These are phyloP conservation scores for Carnegiea gigantea DNA, from an alignment of 179 eudicot species.

Conservation along the genomic window DNA sequence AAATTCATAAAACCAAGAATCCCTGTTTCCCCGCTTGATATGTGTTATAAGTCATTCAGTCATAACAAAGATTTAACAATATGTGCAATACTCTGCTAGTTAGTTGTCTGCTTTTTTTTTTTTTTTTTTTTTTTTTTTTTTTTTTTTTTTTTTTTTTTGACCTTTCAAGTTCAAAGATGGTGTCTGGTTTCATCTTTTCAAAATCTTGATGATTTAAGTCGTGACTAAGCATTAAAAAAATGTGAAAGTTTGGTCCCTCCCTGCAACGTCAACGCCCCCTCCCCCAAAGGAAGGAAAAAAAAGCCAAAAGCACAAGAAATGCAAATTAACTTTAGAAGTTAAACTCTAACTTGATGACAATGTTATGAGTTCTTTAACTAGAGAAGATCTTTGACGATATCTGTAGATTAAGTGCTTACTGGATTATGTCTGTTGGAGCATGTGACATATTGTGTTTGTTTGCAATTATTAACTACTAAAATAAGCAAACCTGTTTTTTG, in stretches of 20 bases:
- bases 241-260: background rate
- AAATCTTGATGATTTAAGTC: background rate
- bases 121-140: background rate
- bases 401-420: background rate
- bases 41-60: background rate
- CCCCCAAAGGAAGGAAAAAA: background rate
- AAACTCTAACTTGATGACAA: background rate
- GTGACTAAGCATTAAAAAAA: background rate
- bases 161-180: background rate
- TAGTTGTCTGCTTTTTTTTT: background rate
- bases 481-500: background rate
- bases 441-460: background rate
- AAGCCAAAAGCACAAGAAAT: background rate
- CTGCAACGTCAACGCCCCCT: background rate
- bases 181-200: background rate
- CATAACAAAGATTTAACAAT: background rate
- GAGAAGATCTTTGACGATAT: background rate
- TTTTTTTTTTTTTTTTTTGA: background rate
- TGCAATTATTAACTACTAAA: background rate
- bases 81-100: slow-evolving; percentile 3
- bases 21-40: background rate
- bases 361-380: background rate
- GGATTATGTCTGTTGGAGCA: background rate
- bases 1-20: background rate
- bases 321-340: background rate